phyloP scores from a whole-genome alignment of 805 yeast genomes.

The Lipomyces mesembrius region DNA sequence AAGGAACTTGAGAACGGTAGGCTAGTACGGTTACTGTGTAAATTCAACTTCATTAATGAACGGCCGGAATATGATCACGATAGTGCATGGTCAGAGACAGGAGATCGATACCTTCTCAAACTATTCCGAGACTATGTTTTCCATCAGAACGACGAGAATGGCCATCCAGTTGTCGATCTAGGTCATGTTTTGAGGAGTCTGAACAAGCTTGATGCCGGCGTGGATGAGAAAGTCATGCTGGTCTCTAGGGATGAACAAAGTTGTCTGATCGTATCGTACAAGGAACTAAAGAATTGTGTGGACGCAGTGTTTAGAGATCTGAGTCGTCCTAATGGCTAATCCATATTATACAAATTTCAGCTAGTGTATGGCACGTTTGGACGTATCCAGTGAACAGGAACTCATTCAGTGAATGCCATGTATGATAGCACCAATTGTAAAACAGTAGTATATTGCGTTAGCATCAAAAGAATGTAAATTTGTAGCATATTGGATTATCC shows the following conservation, averaged over 20 bases:
- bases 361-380: neutral
- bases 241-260: slow-evolving; percentile 84
- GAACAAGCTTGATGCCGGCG: slow-evolving; percentile 91
- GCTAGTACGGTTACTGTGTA: slow-evolving; percentile 77
- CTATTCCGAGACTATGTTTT: slow-evolving; percentile 84
- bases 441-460: neutral
- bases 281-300: slow-evolving; percentile 58
- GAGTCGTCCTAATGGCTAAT: slow-evolving; percentile 18
- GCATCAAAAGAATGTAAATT: neutral
- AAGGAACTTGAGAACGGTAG: slow-evolving; percentile 88
- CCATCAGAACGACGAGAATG: slow-evolving; percentile 78
- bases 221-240: slow-evolving; percentile 78
- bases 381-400: neutral
- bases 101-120: slow-evolving; percentile 71
- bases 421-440: neutral
- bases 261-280: slow-evolving; percentile 82
- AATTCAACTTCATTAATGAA: slow-evolving; percentile 76
- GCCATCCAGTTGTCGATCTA: slow-evolving; percentile 78
- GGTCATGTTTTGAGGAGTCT: slow-evolving; percentile 77
- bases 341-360: neutral
- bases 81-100: slow-evolving; percentile 71
- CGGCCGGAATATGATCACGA: slow-evolving; percentile 68
- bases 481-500: neutral
- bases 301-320: slow-evolving; percentile 34
- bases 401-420: neutral